Evolutionary conservation across 345 rosid genomes (phyloP), one percentile per base, ranked within the genome.

Genomic region (Noccaea bulbosa): DNA sequence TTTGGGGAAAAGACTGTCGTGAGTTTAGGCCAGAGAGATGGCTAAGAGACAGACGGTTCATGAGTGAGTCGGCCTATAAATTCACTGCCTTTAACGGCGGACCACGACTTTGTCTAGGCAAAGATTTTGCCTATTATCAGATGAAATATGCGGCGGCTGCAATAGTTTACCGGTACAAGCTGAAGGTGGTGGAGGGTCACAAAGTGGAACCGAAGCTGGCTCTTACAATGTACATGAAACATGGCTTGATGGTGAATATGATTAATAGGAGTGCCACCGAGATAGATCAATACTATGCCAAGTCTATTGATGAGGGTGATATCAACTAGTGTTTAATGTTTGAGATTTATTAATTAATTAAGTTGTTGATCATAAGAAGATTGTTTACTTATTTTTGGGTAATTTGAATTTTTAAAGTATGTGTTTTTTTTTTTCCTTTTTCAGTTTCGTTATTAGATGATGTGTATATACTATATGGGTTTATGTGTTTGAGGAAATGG

Each of bases 11-110:
- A 46, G 92, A 94, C 77, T 89, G 95, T 77, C 70, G 77, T 60
- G 84, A 89, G 68, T 94, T 83, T 71, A 88, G 80, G 76, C 99
- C 98, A 8, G 97, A 94, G 81, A 83, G 96, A 67, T 94, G 99
- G 98, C 79, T 91, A 14, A 83, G 87, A 70, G 93, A 89, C 8
- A 87, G 93, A 22, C 78, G 87, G 40, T 94, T 78, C 80, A 80
- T 72, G 79, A 91, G 96, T 70, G 92, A 94, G 57, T 91, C 99
- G 0, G 93, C 99, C 40, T 94, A 91, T 88, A 77, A 77, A 39
- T 94, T 94, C 82, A 83, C 98, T 0, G 95, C 98, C 47, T 94
- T 94, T 83, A 94, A 94, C 7, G 98, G 97, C 0, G 96, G 99
- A 5, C 97, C 99, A 49, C 79, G 98, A 0, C 90, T 94, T 2